phyloP scores from a whole-genome alignment of 1,284 basidiomycete genomes.

The Trametes sp. region DNA sequence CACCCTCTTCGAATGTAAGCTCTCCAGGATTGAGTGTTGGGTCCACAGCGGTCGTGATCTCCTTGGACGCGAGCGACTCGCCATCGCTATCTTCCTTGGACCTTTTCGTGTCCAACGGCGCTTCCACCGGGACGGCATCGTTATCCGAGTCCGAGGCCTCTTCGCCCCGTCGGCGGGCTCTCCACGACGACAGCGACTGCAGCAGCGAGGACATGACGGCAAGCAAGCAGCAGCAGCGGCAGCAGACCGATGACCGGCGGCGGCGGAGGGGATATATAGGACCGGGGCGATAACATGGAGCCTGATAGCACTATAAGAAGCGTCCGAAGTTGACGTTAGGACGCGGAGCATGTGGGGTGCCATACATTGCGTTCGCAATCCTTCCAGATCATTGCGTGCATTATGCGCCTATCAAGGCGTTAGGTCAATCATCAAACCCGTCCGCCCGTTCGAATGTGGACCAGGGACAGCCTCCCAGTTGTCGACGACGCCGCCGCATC shows the following conservation, averaged over 20 bases:
- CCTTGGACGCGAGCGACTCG: slow-evolving; percentile 21
- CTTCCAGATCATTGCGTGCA: slow-evolving; percentile 15
- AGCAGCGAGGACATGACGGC: slow-evolving; percentile 23
- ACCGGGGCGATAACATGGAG: slow-evolving; percentile 14
- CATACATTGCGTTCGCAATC: slow-evolving; percentile 5
- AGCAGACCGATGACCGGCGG: not conserved
- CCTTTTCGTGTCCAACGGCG: slow-evolving; percentile 19
- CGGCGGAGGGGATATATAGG: not conserved
- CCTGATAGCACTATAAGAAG: slow-evolving; percentile 15
- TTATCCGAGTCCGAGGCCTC: slow-evolving; percentile 2
- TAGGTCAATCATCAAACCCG: slow-evolving; percentile 5
- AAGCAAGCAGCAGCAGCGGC: not conserved
- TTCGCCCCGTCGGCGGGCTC: slow-evolving; percentile 5
- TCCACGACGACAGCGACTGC: slow-evolving; percentile 20
- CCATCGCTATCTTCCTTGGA: slow-evolving; percentile 19
- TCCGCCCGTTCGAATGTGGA: not conserved
- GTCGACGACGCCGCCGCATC: not conserved
- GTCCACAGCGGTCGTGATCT: slow-evolving; percentile 20
- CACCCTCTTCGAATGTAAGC: slow-evolving; percentile 32
- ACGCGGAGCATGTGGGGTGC: slow-evolving; percentile 11
- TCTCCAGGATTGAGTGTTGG: slow-evolving; percentile 27
- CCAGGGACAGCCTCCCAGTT: not conserved
- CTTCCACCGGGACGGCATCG: slow-evolving; percentile 6
- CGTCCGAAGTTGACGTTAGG: not conserved
- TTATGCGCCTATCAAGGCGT: slow-evolving; percentile 12